Conservation (phyloP, 2,329 filamentous ascomycete species). For the Colletotrichum spinosum region DNA sequence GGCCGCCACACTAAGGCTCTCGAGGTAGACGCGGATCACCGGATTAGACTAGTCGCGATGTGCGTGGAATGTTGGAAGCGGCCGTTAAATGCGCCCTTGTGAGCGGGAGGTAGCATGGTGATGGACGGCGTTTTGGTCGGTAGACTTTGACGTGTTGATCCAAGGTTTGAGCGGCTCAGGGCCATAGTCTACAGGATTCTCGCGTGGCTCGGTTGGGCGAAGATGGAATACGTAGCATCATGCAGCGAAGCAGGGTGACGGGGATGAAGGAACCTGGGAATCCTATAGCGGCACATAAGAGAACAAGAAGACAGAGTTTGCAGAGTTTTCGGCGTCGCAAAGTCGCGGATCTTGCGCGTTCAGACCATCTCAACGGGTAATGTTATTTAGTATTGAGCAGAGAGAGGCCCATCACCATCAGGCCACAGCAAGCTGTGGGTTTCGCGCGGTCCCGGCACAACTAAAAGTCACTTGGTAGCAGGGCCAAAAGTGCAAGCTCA, state of each 20-base stretch:
- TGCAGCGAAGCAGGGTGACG: too few species aligned
- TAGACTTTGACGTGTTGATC: background rate
- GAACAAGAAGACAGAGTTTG: background rate
- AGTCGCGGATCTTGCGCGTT: background rate
- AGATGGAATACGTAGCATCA: too few species aligned
- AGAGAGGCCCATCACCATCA: slow-evolving; percentile 3
- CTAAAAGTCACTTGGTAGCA: too few species aligned
- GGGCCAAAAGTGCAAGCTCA: too few species aligned
- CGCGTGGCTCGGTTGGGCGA: slow-evolving; percentile 1
- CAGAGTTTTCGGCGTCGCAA: slow-evolving; percentile 3
- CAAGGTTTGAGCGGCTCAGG: slow-evolving; percentile 2
- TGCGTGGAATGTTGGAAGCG: slow-evolving; percentile 33
- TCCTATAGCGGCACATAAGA: too few species aligned
- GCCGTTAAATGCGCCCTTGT: slow-evolving; percentile 14
- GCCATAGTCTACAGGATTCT: slow-evolving; percentile 5
- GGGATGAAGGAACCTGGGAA: too few species aligned
- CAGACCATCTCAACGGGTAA: slow-evolving; percentile 1
- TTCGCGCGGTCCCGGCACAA: background rate
- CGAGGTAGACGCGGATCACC: slow-evolving; percentile 36
- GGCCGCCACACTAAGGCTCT: slow-evolving; percentile 31
- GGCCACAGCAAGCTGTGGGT: slow-evolving; percentile 1
- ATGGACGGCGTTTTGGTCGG: slow-evolving; percentile 1
- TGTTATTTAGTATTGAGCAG: background rate
- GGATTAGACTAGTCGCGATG: slow-evolving; percentile 31
- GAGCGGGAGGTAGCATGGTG: slow-evolving; percentile 10